phyloP scores from a whole-genome alignment of 108 stramenopile species.

The Stephanodiscus triporus region DNA sequence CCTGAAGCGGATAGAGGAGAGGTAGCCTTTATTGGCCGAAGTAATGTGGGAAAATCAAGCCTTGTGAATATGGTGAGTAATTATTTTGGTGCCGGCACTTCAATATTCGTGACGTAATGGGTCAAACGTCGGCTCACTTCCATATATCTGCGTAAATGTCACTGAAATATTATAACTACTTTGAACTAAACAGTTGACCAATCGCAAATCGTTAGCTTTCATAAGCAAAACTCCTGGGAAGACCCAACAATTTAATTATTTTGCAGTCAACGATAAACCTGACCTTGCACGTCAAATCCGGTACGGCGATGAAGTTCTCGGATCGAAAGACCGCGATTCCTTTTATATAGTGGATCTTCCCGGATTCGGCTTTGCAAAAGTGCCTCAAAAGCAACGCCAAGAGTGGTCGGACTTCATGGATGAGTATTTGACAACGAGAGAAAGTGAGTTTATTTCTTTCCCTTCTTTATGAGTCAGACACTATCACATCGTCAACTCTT shows the following conservation, averaged over 20 bases:
- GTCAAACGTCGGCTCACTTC: not conserved
- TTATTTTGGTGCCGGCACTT: not conserved
- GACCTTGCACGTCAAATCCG: conserved; percentile 82
- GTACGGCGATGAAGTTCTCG: conserved; percentile 79
- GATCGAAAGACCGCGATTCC: conserved; percentile 79
- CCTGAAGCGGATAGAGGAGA: conserved; percentile 86
- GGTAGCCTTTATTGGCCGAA: conserved; percentile 90
- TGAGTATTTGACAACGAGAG: conserved; percentile 72
- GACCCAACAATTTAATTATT: conserved; percentile 96
- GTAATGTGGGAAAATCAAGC: conserved; percentile 92
- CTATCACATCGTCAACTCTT: not conserved
- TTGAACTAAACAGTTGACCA: conserved; percentile 58
- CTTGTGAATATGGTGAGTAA: conserved; percentile 86
- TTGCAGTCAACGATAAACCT: conserved; percentile 91
- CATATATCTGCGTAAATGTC: not conserved
- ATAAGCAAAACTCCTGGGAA: conserved; percentile 95
- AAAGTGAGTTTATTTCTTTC: conserved; percentile 15
- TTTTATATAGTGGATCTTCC: conserved; percentile 94
- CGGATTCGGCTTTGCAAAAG: conserved; percentile 96
- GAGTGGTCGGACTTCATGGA: conserved; percentile 86
- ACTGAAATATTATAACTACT: not conserved
- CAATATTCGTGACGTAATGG: not conserved
- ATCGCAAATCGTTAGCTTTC: conserved; percentile 91
- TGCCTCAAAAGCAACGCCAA: conserved; percentile 74
- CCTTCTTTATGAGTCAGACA: not conserved